Evolutionary conservation across 2,329 filamentous ascomycete genomes (phyloP), one percentile per base, ranked within the genome.

Genomic region (Talaromyces sp.): DNA sequence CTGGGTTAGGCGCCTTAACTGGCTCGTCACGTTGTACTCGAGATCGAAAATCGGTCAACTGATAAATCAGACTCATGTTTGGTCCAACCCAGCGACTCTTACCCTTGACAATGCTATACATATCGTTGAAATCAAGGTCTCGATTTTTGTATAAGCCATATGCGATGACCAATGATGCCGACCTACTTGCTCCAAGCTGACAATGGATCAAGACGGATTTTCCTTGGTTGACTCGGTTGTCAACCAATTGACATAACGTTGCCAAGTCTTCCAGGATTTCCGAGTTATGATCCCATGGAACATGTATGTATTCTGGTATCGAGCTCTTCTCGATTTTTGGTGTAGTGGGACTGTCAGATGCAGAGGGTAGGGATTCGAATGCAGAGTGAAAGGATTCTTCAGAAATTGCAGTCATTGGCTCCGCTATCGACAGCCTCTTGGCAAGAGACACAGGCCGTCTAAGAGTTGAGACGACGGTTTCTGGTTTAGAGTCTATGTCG

Each of bases 41-140:
- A 14, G 74, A 71, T 60, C 85, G 80, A 70, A 88, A 88, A 71
- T 88, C 86, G 33, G 86, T 86, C 55, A 88, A 77, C 69, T 88
- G 86, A 79, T 88, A 88, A 70, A 88, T 88, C 62, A 88, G 76
- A 67, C 86, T 87, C 86, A 88, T 88, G 71, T 88, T 88, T 0
- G 86, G 86, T 1, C 86, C 85, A 50, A 88, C 87, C 86, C 86
- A 88, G 70, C 83, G 84, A 76, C 86, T 88, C 64, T 84, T 80
- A 68, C 79, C 81, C 75, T 88, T 88, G 33, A 88, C 85, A 44
- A 81, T 77, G 71, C 86, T 83, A 69, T 88, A 88, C 65, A 86
- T 86, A 66, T 86, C 83, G 71, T 88, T 86, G 42, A 88, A 86
- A 69, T 84, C 86, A 67, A 86, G 74, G 46, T 82, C 76, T 8